A percentile compares a stretch with the other conserved stretches of the same genome.
phyloP scores from a whole-genome alignment of 1,284 basidiomycete genomes.

The Neotropicomus parvogracilis region DNA sequence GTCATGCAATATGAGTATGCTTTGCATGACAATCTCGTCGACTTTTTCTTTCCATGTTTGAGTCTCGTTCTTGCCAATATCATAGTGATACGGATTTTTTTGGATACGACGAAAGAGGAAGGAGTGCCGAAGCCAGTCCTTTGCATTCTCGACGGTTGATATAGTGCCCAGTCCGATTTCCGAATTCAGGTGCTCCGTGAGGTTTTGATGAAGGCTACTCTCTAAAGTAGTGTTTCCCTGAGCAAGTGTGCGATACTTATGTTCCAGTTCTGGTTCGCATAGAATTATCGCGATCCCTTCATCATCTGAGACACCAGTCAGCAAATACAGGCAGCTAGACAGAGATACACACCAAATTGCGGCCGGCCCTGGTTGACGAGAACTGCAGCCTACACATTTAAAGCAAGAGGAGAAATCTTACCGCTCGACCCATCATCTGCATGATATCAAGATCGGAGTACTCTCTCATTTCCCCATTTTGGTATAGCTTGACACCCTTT shows the following conservation, averaged over 20 bases:
- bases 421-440: constrained; percentile 84
- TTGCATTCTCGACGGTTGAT: constrained; percentile 60
- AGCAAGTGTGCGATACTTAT: constrained; percentile 64
- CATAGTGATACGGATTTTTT: constrained; percentile 78
- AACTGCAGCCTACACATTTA: not conserved
- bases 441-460: constrained; percentile 81
- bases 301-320: constrained; percentile 50
- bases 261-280: constrained; percentile 70
- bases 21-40: constrained; percentile 68
- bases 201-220: constrained; percentile 78
- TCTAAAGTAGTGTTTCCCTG: constrained; percentile 75
- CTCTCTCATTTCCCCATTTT: constrained; percentile 60
- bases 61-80: constrained; percentile 52
- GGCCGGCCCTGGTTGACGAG: constrained; percentile 71
- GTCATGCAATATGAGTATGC: constrained; percentile 55
- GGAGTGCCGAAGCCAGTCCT: constrained; percentile 75
- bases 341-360: constrained; percentile 67
- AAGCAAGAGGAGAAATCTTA: constrained; percentile 35
- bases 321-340: not conserved
- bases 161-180: constrained; percentile 88
- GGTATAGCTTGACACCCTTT: constrained; percentile 74
- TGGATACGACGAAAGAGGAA: constrained; percentile 83
- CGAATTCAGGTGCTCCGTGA: constrained; percentile 89
- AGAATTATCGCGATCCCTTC: constrained; percentile 77
- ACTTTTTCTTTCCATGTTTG: constrained; percentile 68